Conservation (phyloP, 495 filamentous ascomycete species). For the Astrothelium macrocarpum region DNA sequence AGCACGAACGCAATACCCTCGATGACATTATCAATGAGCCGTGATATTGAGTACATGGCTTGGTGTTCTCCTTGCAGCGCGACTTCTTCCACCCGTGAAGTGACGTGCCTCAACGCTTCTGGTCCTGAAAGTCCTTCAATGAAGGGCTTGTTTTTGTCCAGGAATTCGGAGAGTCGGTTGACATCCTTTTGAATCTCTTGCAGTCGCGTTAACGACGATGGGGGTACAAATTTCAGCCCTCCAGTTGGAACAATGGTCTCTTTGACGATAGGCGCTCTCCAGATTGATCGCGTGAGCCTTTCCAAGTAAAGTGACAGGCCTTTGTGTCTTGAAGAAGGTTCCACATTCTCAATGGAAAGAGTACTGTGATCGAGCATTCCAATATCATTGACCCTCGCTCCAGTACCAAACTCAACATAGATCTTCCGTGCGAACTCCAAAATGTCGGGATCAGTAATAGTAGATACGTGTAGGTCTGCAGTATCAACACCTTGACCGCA, state of each 20-base stretch:
- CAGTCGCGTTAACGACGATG: conserved; percentile 54
- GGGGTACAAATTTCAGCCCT: conserved; percentile 39
- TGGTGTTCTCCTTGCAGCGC: conserved; percentile 88
- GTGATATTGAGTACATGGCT: conserved; percentile 73
- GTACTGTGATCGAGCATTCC: conserved; percentile 50
- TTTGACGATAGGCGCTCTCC: conserved; percentile 59
- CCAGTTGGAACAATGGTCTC: conserved; percentile 49
- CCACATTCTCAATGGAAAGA: conserved; percentile 63
- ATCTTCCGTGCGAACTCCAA: conserved; percentile 72
- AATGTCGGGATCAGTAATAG: conserved; percentile 69
- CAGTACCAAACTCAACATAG: conserved; percentile 84
- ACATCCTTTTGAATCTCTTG: conserved; percentile 69
- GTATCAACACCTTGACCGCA: conserved; percentile 82
- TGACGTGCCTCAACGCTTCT: conserved; percentile 58
- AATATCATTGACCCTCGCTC: conserved; percentile 67
- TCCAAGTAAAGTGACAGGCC: conserved; percentile 81
- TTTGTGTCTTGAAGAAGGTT: conserved; percentile 78
- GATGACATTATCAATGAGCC: conserved; percentile 72
- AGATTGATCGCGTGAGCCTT: conserved; percentile 73
- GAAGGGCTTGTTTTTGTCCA: conserved; percentile 72
- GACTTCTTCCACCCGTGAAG: conserved; percentile 77
- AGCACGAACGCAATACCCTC: conserved; percentile 93
- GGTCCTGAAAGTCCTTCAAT: conserved; percentile 89
- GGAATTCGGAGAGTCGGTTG: conserved; percentile 65
- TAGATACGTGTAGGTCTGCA: conserved; percentile 55